Base-by-base conservation (phyloP, 1,139 yeast genomes). In the Lodderomyces margitis region DNA sequence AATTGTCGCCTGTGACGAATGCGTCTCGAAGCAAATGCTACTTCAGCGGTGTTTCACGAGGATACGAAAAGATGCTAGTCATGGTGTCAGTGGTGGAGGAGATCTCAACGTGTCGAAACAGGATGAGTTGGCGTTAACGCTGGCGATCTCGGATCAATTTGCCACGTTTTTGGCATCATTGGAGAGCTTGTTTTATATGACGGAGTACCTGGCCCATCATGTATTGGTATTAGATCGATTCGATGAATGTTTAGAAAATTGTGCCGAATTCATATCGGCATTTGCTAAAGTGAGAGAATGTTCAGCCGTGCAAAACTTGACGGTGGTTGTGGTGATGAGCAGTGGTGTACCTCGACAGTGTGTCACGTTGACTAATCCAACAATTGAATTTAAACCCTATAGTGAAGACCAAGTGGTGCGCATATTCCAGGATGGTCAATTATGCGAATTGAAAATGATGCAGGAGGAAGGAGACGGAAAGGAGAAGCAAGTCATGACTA, bases 151-250 rank as follows among this genome's bases (percentile, higher is more conserved):
- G 17, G 83, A 78, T 43, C 74, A 70, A 38, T 70, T 79, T 47
- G 64, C 76, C 24, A 66, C 66, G 9, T 80, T 80, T 46, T 54
- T 67, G 17, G 57, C 66, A 10, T 64, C 70, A 2, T 48, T 80
- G 20, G 69, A 66, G 42, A 64, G 57, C 24, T 72, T 74, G 46
- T 56, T 70, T 16, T 50, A 51, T 7, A 61, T 59, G 4, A 52
- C 66, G 0, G 48, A 52, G 0, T 73, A 70, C 46, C 37, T 48
- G 0, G 61, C 66, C 2, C 68, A 64, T n/a, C 83, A 80, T 50
- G 70, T 79, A 5, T 57, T 81, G 32, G 80, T 81, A 0, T 61
- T 81, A n/a, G 87, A 81, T 50, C 58, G 81, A 9, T 66, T 78
- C 25, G 87, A 81, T 52, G 72, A 70, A 45, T 66, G 81, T 34